Evolutionary conservation across 2,329 filamentous ascomycete species (phyloP).

Genomic region (Pseudocercospora macadamiae): DNA sequence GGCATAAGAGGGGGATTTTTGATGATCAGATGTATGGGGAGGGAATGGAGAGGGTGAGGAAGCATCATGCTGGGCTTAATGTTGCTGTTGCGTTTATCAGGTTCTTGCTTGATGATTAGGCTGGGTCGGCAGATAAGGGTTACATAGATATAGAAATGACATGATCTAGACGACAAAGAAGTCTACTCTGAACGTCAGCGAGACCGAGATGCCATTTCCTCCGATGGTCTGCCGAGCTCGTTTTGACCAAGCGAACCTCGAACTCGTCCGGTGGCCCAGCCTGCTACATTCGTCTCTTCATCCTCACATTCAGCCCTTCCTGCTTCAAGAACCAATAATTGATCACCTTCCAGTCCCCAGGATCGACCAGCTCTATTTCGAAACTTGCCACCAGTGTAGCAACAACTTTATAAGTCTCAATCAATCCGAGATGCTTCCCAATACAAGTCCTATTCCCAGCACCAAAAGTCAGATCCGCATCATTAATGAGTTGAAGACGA

Average conservation of each 20-base stretch:
- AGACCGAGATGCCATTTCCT: no score
- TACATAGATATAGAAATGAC: neutral
- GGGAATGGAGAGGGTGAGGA: constrained; percentile 65
- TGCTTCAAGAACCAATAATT: neutral
- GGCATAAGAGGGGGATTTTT: constrained; percentile 70
- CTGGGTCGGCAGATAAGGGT: neutral
- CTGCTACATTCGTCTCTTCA: neutral
- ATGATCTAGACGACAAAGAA: neutral
- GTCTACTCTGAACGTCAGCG: no score
- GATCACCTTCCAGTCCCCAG: neutral
- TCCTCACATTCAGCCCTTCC: neutral
- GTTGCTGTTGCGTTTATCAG: constrained; percentile 74
- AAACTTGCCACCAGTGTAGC: neutral
- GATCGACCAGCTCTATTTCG: neutral
- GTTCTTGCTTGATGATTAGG: constrained; percentile 67
- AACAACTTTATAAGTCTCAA: neutral
- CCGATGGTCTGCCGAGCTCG: no score
- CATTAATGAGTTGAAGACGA: no score
- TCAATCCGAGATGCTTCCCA: neutral
- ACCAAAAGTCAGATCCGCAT: no score
- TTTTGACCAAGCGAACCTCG: no score
- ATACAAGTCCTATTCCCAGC: no score
- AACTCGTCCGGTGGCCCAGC: neutral
- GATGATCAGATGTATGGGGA: constrained; percentile 69
- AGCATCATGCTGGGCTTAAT: constrained; percentile 76